phyloP scores from a whole-genome alignment of 108 stramenopile species.

The Mediolabrus comicus region DNA sequence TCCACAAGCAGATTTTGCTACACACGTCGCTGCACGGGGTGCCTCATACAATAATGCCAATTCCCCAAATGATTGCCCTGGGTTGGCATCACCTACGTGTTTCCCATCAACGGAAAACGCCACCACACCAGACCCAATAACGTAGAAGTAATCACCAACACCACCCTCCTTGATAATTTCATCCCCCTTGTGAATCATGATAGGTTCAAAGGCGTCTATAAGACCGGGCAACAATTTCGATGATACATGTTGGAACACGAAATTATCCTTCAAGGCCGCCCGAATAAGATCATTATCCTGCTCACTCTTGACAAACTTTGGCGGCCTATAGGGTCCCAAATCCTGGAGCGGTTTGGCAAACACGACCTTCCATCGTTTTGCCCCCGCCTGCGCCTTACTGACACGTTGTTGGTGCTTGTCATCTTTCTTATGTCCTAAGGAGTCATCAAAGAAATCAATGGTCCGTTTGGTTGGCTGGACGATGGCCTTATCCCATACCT shows the following conservation, averaged over 20 bases:
- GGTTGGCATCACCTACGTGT: constrained; percentile 60
- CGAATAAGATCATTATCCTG: constrained; percentile 52
- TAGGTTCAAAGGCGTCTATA: constrained; percentile 69
- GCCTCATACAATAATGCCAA: constrained; percentile 91
- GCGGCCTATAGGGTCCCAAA: constrained; percentile 6
- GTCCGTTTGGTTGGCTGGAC: constrained; percentile 28
- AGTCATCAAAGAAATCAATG: constrained; percentile 32
- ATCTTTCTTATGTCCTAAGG: background rate
- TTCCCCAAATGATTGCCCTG: constrained; percentile 89
- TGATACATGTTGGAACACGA: constrained; percentile 72
- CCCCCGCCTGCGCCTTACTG: constrained; percentile 29
- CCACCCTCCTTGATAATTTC: constrained; percentile 92
- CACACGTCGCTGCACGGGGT: constrained; percentile 89
- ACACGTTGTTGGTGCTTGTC: constrained; percentile 4
- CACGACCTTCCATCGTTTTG: constrained; percentile 29
- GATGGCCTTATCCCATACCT: constrained; percentile 11
- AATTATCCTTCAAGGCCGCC: constrained; percentile 59
- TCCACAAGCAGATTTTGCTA: constrained; percentile 50
- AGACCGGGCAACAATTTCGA: constrained; percentile 48
- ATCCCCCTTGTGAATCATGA: constrained; percentile 43
- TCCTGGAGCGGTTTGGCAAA: constrained; percentile 40
- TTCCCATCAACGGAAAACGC: constrained; percentile 68
- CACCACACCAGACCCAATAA: constrained; percentile 61
- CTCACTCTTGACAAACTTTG: constrained; percentile 52
- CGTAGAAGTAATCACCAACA: constrained; percentile 90